phyloP scores from a whole-genome alignment of 148 eudicot genomes.

The Amaranthus hypochondriacus region DNA sequence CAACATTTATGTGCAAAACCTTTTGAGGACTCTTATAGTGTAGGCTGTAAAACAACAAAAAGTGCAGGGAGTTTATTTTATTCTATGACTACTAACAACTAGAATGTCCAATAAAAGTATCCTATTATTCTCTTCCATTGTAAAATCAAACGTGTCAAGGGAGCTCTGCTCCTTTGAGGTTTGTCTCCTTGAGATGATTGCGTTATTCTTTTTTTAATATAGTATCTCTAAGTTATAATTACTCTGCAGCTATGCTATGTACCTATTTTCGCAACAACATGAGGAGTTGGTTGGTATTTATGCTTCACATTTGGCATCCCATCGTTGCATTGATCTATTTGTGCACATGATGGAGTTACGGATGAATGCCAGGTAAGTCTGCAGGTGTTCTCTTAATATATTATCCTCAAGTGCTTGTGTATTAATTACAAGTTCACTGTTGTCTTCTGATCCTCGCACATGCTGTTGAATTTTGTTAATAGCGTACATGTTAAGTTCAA shows the following conservation, averaged over 20 bases:
- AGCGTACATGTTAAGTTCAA: conserved; percentile 83
- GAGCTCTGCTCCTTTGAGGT: not conserved
- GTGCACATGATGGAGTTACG: conserved; percentile 98
- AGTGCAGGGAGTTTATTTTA: not conserved
- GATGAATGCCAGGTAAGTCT: conserved; percentile 68
- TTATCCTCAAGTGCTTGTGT: not conserved
- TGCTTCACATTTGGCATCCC: conserved; percentile 89
- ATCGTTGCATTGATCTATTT: conserved; percentile 91
- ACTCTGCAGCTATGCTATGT: conserved; percentile 72
- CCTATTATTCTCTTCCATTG: not conserved
- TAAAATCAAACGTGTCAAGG: not conserved
- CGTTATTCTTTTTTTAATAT: not conserved
- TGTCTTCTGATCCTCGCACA: not conserved
- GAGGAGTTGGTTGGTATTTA: conserved; percentile 93
- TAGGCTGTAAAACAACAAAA: not conserved
- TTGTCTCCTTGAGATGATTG: not conserved
- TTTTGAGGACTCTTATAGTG: not conserved
- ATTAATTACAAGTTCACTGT: conserved; percentile 6
- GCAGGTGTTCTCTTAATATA: not conserved
- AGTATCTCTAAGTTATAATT: not conserved
- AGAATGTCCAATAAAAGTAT: not conserved
- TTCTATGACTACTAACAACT: no score
- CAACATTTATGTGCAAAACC: not conserved
- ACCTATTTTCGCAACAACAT: conserved; percentile 75
- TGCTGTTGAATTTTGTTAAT: conserved; percentile 8